Conservation (phyloP, 352 stramenopile genomes). For the Phytophthora pseudosyringae region DNA sequence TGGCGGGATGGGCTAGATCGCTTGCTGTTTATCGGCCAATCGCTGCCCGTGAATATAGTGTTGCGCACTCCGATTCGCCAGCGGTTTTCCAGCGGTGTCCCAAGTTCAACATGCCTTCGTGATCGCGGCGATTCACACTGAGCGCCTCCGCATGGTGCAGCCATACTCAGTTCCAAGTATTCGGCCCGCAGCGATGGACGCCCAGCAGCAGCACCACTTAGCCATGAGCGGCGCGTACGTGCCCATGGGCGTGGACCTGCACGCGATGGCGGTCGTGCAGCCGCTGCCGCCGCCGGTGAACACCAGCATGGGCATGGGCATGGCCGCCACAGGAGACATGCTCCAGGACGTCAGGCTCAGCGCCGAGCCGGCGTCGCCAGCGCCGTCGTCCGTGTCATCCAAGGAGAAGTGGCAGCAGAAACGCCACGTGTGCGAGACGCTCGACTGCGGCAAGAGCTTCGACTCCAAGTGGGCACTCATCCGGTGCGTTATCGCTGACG, state of each 20-base stretch:
- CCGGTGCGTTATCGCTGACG: constrained; percentile 41
- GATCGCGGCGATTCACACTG: constrained; percentile 38
- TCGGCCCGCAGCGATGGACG: constrained; percentile 27
- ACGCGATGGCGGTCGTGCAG: constrained; percentile 23
- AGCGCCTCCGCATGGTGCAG: constrained; percentile 4
- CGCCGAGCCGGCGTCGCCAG: constrained; percentile 34
- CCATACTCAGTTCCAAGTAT: constrained; percentile 27
- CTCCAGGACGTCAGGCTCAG: constrained; percentile 13
- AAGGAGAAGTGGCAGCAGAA: constrained; percentile 77
- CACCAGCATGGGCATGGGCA: constrained; percentile 23
- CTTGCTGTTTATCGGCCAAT: constrained; percentile 17
- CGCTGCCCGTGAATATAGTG: too few species aligned
- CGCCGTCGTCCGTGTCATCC: constrained; percentile 46
- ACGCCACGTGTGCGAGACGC: constrained; percentile 70
- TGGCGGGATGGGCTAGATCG: constrained; percentile 22
- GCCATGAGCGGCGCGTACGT: constrained; percentile 23
- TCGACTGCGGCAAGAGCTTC: constrained; percentile 83
- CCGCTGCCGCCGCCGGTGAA: constrained; percentile 22
- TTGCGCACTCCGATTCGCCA: constrained; percentile 11
- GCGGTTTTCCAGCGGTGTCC: neutral
- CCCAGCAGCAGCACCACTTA: constrained; percentile 23
- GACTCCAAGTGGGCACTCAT: constrained; percentile 88
- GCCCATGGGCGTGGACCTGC: constrained; percentile 22
- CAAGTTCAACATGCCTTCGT: constrained; percentile 46
- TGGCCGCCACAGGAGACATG: constrained; percentile 28